These are phyloP conservation scores for Pleurotus pulmonarius DNA, from an alignment of 768 basidiomycete species.

Conservation along the genomic window DNA sequence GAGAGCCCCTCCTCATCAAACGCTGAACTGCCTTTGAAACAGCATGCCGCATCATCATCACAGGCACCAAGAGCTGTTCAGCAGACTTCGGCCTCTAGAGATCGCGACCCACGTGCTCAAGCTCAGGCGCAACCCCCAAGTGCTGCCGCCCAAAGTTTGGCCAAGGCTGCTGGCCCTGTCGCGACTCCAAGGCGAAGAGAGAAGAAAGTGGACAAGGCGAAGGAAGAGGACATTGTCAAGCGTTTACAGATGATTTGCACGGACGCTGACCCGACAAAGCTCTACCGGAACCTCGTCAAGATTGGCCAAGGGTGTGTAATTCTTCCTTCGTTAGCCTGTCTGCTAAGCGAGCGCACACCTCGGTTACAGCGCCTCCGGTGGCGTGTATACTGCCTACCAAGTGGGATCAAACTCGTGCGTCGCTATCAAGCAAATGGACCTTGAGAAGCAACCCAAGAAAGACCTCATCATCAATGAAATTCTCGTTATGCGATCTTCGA, in stretches of 20 bases:
- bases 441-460: conserved; percentile 99
- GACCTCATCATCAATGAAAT: conserved; percentile 99
- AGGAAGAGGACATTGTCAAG: conserved; percentile 87
- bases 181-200: conserved; percentile 84
- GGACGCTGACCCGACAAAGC: conserved; percentile 91
- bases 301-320: conserved; percentile 90
- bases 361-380: conserved; percentile 78
- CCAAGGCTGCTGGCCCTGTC: conserved; percentile 54
- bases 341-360: conserved; percentile 5
- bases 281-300: conserved; percentile 92
- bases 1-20: conserved; percentile 46
- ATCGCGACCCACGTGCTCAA: conserved; percentile 33
- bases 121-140: conserved; percentile 51
- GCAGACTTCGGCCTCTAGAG: conserved; percentile 21
- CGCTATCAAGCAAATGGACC: conserved; percentile 99
- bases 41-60: conserved; percentile 14
- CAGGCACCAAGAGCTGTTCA: background rate
- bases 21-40: conserved; percentile 47
- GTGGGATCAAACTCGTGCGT: conserved; percentile 92
- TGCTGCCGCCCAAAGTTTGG: conserved; percentile 60
- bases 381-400: conserved; percentile 98
- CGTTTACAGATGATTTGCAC: conserved; percentile 93
- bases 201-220: conserved; percentile 80
- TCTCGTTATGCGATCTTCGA: conserved; percentile 94
- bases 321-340: conserved; percentile 3